Percentiles rank a stretch among this genome's conserved stretches.
These are phyloP conservation scores for Pythium graminicola DNA, from an alignment of 352 stramenopile species.

Conservation along the genomic window DNA sequence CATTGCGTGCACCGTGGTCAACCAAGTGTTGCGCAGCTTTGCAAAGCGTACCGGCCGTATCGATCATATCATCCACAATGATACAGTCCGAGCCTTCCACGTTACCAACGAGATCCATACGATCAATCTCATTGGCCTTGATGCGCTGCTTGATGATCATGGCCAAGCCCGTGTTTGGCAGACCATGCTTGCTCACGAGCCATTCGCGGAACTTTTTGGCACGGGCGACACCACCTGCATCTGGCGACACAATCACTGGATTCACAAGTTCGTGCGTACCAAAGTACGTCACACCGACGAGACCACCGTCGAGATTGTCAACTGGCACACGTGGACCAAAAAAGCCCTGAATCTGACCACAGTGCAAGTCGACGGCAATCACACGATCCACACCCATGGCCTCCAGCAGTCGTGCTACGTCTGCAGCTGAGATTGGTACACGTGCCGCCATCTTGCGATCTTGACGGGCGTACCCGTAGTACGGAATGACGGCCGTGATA, in stretches of 20 bases:
- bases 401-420: conserved; percentile 81
- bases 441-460: conserved; percentile 90
- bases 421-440: conserved; percentile 96
- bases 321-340: conserved; percentile 98
- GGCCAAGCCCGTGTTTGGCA: conserved; percentile 96
- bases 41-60: conserved; percentile 98
- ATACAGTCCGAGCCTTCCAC: conserved; percentile 99
- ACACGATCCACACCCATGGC: conserved; percentile 86
- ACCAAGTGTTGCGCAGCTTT: conserved; percentile 97
- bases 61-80: conserved; percentile 99
- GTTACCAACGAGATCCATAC: conserved; percentile 99
- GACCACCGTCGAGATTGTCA: conserved; percentile 96
- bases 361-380: conserved; percentile 85
- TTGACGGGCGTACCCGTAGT: conserved; percentile 89
- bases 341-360: conserved; percentile 94
- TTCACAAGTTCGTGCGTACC: conserved; percentile 97
- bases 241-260: conserved; percentile 98
- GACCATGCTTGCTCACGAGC: conserved; percentile 95
- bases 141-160: conserved; percentile 99
- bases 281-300: conserved; percentile 94
- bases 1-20: conserved; percentile 93
- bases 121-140: conserved; percentile 95
- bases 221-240: conserved; percentile 98
- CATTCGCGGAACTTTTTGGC: conserved; percentile 99
- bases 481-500: conserved; percentile 99